Percentiles rank a stretch among this genome's conserved stretches.
phyloP scores from a whole-genome alignment of 2,329 filamentous ascomycete genomes.

The Colletotrichum incanum region DNA sequence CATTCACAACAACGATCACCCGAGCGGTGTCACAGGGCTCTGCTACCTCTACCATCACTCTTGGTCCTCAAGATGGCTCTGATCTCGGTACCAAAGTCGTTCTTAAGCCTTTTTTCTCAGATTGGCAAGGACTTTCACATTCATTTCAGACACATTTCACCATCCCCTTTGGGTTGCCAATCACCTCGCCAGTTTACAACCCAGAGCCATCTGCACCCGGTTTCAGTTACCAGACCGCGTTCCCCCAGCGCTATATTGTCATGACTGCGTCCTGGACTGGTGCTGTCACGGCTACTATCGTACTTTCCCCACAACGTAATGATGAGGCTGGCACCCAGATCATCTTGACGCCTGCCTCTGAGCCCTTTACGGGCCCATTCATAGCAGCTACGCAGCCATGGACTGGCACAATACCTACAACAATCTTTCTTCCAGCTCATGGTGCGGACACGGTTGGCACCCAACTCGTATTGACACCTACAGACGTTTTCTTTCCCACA shows the following conservation, averaged over 20 bases:
- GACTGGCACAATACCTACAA: background rate
- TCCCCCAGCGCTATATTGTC: background rate
- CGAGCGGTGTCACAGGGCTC: background rate
- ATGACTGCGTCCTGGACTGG: slow-evolving; percentile 19
- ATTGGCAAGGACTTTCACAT: background rate
- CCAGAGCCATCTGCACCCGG: background rate
- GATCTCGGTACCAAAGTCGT: background rate
- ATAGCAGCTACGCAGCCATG: background rate
- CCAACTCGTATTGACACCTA: slow-evolving; percentile 4
- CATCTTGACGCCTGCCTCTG: slow-evolving; percentile 4
- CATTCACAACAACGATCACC: background rate
- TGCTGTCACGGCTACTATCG: background rate
- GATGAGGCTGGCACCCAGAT: slow-evolving; percentile 1
- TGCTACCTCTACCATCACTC: background rate
- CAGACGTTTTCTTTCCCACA: background rate
- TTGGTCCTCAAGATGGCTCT: background rate
- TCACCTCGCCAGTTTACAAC: background rate
- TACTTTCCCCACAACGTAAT: background rate
- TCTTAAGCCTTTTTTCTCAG: background rate
- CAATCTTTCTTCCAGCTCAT: background rate
- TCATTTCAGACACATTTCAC: background rate
- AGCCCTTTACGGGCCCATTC: background rate
- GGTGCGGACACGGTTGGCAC: background rate
- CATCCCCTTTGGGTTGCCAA: background rate
- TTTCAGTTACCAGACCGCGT: background rate